Conservation (phyloP, 148 eudicot species). For the Beta vulgaris region DNA sequence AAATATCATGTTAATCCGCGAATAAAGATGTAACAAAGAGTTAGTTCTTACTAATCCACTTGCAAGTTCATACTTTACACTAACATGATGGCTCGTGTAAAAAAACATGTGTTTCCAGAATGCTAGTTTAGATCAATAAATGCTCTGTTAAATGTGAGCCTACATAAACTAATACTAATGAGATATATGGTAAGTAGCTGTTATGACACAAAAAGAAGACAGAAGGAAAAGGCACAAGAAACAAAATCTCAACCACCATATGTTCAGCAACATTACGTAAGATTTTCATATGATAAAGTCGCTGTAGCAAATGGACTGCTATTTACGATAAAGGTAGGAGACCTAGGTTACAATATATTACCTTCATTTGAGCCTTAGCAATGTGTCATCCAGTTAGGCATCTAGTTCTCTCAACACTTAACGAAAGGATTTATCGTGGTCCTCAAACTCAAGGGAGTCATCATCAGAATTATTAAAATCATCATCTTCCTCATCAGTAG, state of each 20-base stretch:
- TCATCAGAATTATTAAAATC: constrained; percentile 27
- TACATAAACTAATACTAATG: not conserved
- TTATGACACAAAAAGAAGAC: not conserved
- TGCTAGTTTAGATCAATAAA: not conserved
- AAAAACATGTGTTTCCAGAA: no score
- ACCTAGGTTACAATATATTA: constrained; percentile 6
- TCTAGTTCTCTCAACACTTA: constrained; percentile 11
- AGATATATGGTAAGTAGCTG: not conserved
- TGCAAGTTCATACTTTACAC: no score
- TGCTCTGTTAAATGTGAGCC: not conserved
- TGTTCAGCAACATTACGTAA: not conserved
- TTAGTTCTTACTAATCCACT: no score
- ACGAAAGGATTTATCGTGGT: constrained; percentile 21
- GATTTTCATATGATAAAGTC: not conserved
- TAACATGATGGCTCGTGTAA: no score
- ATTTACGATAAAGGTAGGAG: not conserved
- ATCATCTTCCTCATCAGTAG: constrained; percentile 29
- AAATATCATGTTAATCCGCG: no score
- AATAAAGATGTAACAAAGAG: no score
- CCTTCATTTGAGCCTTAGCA: constrained; percentile 13
- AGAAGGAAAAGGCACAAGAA: not conserved
- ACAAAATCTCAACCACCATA: not conserved
- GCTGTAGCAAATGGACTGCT: not conserved
- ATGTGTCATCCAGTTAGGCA: not conserved
- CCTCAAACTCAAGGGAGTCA: constrained; percentile 17